phyloP scores from a whole-genome alignment of 192 early-diverging fungal species.

The Polychytrium aggregatum region DNA sequence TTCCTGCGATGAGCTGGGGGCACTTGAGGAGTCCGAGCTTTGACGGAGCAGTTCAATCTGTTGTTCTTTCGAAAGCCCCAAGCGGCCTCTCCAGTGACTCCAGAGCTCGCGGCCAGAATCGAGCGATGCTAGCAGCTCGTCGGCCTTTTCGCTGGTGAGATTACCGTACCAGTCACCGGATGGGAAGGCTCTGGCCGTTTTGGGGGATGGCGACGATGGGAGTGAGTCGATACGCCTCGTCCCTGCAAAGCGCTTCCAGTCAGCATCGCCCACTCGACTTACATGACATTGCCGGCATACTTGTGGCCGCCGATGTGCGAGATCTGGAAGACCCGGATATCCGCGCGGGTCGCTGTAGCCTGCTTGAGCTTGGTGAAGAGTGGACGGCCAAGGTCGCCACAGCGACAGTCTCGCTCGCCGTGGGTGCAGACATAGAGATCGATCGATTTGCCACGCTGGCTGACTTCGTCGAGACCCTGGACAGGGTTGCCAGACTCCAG shows the following conservation, averaged over 20 bases:
- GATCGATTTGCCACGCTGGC: background rate
- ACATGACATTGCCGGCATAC: slow-evolving; percentile 44
- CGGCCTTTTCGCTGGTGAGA: slow-evolving; percentile 21
- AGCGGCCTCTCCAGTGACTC: slow-evolving; percentile 42
- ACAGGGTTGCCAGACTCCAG: background rate
- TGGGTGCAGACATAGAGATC: slow-evolving; percentile 26
- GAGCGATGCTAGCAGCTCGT: slow-evolving; percentile 26
- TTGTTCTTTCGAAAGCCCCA: slow-evolving; percentile 29
- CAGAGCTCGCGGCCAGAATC: slow-evolving; percentile 23
- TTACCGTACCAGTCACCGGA: slow-evolving; percentile 46
- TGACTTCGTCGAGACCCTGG: background rate
- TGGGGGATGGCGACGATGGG: background rate
- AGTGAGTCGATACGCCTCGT: background rate
- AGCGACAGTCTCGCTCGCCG: slow-evolving; percentile 34
- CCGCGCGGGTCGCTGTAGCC: slow-evolving; percentile 15
- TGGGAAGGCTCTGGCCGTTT: slow-evolving; percentile 33
- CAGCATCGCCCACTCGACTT: background rate
- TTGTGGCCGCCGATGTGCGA: slow-evolving; percentile 54
- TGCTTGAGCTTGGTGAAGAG: slow-evolving; percentile 21
- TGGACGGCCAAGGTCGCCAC: slow-evolving; percentile 28
- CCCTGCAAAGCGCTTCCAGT: background rate
- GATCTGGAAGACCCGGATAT: slow-evolving; percentile 17
- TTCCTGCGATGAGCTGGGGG: too few species aligned
- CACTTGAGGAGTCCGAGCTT: background rate
- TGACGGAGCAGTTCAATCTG: slow-evolving; percentile 22